Conservation (phyloP, 352 stramenopile species). For the Blastocystis sp. region DNA sequence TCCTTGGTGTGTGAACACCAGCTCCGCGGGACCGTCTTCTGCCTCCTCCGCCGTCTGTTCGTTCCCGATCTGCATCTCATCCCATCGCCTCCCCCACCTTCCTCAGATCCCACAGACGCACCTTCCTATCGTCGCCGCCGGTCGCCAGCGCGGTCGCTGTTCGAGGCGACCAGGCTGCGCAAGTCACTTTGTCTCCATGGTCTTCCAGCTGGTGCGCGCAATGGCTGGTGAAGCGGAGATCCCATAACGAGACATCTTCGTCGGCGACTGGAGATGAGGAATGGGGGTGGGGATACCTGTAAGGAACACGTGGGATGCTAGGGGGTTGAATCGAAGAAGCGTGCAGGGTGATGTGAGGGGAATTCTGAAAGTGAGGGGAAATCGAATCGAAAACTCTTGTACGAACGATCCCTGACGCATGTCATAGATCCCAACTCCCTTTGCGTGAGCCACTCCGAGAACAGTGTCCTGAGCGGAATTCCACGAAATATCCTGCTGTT, state of each 20-base stretch:
- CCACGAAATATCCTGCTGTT: neutral
- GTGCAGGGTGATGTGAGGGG: too few species aligned
- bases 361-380: too few species aligned
- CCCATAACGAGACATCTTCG: slow-evolving; percentile 67
- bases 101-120: slow-evolving; percentile 91
- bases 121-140: slow-evolving; percentile 83
- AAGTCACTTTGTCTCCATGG: slow-evolving; percentile 88
- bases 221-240: slow-evolving; percentile 70
- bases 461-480: neutral
- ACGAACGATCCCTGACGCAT: neutral
- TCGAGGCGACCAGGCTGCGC: slow-evolving; percentile 88
- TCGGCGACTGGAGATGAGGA: neutral
- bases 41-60: slow-evolving; percentile 51
- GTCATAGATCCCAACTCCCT: slow-evolving; percentile 13
- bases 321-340: slow-evolving; percentile 86
- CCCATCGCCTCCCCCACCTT: neutral
- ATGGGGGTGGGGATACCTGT: slow-evolving; percentile 66
- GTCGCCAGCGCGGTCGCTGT: slow-evolving; percentile 88
- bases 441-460: neutral
- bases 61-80: slow-evolving; percentile 5
- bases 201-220: slow-evolving; percentile 84
- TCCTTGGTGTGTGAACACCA: slow-evolving; percentile 96
- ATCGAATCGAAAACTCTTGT: too few species aligned
- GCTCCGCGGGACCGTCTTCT: slow-evolving; percentile 85
- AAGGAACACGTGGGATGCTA: slow-evolving; percentile 85